phyloP scores from a whole-genome alignment of 495 filamentous ascomycete species.

The Emericellopsis terricola region DNA sequence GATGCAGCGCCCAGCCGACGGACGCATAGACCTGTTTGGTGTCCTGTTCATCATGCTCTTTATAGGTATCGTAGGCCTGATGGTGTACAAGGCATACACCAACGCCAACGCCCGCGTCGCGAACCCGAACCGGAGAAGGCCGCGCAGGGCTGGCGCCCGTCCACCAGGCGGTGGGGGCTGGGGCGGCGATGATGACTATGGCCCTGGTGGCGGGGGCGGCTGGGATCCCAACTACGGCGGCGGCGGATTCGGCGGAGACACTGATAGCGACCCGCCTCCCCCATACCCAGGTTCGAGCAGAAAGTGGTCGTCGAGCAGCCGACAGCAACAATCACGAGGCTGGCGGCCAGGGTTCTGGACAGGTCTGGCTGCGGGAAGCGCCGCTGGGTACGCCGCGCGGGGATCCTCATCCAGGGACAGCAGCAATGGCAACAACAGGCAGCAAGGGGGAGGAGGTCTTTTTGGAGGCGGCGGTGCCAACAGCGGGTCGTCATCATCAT shows the following conservation, averaged over 20 bases:
- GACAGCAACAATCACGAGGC: conserved; percentile 21
- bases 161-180: neutral
- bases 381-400: conserved; percentile 50
- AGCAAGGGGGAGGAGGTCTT: no score
- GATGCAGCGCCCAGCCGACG: conserved; percentile 8
- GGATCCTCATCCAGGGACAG: no score
- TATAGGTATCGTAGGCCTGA: no score
- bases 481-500: neutral
- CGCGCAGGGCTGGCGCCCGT: no score
- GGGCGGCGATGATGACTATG: neutral
- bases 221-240: conserved; percentile 20
- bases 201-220: conserved; percentile 6
- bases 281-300: conserved; percentile 36
- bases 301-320: conserved; percentile 8
- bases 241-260: conserved; percentile 4
- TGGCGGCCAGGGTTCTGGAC: conserved; percentile 87
- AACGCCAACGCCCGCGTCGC: no score
- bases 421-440: conserved; percentile 11
- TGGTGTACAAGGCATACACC: no score
- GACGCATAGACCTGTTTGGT: conserved; percentile 12
- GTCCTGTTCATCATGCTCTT: no score
- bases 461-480: neutral
- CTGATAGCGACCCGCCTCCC: conserved; percentile 36
- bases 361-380: conserved; percentile 53
- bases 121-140: conserved; percentile 4